phyloP scores from a whole-genome alignment of 2,329 filamentous ascomycete species.

The Monilinia aucupariae region DNA sequence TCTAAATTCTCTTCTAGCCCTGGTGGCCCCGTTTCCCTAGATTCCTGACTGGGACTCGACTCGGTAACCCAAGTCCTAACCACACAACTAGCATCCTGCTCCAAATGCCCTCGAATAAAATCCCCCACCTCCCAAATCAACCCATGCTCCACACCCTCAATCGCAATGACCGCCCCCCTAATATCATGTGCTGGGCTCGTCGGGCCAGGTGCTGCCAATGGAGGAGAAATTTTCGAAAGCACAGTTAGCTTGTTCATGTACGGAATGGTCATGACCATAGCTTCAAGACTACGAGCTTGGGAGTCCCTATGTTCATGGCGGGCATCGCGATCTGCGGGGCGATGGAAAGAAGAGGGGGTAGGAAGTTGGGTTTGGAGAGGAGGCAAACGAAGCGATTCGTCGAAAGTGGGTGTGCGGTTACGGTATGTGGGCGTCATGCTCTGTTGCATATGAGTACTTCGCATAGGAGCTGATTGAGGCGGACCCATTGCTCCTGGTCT shows the following conservation, averaged over 20 bases:
- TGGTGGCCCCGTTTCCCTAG: not conserved
- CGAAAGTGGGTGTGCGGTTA: conserved; percentile 27
- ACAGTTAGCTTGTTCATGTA: conserved; percentile 72
- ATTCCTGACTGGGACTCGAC: not conserved
- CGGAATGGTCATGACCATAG: conserved; percentile 70
- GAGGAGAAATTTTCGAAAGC: conserved; percentile 68
- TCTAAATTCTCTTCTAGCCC: conserved; percentile 8
- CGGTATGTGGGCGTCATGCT: conserved; percentile 24
- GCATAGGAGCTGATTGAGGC: conserved; percentile 28
- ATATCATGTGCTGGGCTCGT: conserved; percentile 38
- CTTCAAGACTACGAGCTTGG: conserved; percentile 50
- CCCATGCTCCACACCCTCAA: conserved; percentile 66
- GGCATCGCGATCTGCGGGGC: conserved; percentile 27
- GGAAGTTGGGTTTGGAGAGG: conserved; percentile 35
- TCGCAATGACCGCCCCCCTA: conserved; percentile 74
- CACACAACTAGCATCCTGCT: conserved; percentile 28
- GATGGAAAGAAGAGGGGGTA: conserved; percentile 35
- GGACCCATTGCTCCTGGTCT: conserved; percentile 32
- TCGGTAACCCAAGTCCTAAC: conserved; percentile 30
- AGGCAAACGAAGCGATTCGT: conserved; percentile 36
- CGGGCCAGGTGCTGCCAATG: conserved; percentile 44
- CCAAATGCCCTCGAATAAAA: conserved; percentile 45
- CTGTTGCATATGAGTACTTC: conserved; percentile 21
- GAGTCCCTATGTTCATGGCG: conserved; percentile 34
- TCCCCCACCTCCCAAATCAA: conserved; percentile 53